Conservation (phyloP, 2,329 filamentous ascomycete species). For the Magnaporthales sp. region DNA sequence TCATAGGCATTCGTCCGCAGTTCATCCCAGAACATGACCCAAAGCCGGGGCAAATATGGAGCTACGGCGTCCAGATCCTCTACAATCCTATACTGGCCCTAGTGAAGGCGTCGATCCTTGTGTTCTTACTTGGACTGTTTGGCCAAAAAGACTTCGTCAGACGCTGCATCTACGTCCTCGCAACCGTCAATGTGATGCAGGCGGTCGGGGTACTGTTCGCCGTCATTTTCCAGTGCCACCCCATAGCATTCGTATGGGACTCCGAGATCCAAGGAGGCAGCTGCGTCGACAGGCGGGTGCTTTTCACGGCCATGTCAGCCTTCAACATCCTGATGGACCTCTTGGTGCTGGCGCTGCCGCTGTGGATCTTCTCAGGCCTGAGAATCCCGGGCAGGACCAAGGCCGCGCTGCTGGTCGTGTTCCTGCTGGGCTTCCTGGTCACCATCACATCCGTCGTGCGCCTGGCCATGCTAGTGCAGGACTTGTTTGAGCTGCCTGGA, state of each 20-base stretch:
- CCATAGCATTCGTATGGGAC: constrained; percentile 35
- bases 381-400: constrained; percentile 21
- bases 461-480: constrained; percentile 22
- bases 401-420: constrained; percentile 20
- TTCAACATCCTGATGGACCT: constrained; percentile 36
- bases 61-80: constrained; percentile 22
- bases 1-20: constrained; percentile 16
- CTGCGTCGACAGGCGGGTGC: constrained; percentile 22
- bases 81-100: constrained; percentile 26
- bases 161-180: constrained; percentile 19
- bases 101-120: constrained; percentile 23
- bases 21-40: constrained; percentile 16
- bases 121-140: constrained; percentile 22
- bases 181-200: constrained; percentile 19
- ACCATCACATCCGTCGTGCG: constrained; percentile 25
- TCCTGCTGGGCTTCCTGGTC: constrained; percentile 22
- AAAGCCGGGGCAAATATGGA: constrained; percentile 18
- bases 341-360: constrained; percentile 31
- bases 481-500: constrained; percentile 21
- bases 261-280: constrained; percentile 24
- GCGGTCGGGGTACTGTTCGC: constrained; percentile 21
- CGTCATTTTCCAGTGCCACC: constrained; percentile 26
- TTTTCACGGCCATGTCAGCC: constrained; percentile 24
- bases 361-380: constrained; percentile 24
- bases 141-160: constrained; percentile 19